phyloP scores from a whole-genome alignment of 306 rosid species.

The Cucurbita moschata region DNA sequence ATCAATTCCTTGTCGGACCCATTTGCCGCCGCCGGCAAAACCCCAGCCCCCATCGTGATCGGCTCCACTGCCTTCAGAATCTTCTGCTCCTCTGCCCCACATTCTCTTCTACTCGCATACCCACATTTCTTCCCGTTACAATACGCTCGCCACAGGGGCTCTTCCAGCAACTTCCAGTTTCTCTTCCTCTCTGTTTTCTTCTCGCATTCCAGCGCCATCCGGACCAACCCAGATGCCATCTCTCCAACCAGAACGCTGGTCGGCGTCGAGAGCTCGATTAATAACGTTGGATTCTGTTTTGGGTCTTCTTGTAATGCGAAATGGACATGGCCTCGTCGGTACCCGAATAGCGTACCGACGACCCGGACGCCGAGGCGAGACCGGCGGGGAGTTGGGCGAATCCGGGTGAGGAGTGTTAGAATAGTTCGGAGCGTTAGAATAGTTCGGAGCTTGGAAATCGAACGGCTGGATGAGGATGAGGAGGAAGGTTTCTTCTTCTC shows the following conservation, averaged over 20 bases:
- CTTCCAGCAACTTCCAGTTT: constrained; percentile 27
- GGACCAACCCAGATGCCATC: constrained; percentile 11
- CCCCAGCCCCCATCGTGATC: constrained; percentile 83
- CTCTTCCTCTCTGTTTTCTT: constrained; percentile 18
- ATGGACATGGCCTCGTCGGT: not conserved
- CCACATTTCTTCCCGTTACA: constrained; percentile 85
- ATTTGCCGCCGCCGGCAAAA: constrained; percentile 25
- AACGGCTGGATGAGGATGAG: not conserved
- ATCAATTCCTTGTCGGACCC: constrained; percentile 57
- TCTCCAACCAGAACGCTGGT: constrained; percentile 7
- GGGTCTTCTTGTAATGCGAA: constrained; percentile 9
- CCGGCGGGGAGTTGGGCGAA: not conserved
- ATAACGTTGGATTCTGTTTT: not conserved
- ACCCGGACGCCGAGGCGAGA: not conserved
- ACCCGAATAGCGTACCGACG: constrained; percentile 5
- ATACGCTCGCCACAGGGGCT: constrained; percentile 54
- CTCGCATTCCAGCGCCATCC: constrained; percentile 50
- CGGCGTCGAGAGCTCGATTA: constrained; percentile 4
- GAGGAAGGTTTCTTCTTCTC: constrained; percentile 11
- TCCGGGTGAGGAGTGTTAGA: constrained; percentile 18
- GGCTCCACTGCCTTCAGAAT: constrained; percentile 67
- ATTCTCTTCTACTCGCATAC: constrained; percentile 32
- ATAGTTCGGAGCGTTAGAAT: constrained; percentile 40
- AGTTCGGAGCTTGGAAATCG: too few relatives aligned
- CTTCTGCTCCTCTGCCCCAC: constrained; percentile 64